Base-by-base conservation (phyloP, 1,284 basidiomycete genomes). In the Farysia itapuensis region DNA sequence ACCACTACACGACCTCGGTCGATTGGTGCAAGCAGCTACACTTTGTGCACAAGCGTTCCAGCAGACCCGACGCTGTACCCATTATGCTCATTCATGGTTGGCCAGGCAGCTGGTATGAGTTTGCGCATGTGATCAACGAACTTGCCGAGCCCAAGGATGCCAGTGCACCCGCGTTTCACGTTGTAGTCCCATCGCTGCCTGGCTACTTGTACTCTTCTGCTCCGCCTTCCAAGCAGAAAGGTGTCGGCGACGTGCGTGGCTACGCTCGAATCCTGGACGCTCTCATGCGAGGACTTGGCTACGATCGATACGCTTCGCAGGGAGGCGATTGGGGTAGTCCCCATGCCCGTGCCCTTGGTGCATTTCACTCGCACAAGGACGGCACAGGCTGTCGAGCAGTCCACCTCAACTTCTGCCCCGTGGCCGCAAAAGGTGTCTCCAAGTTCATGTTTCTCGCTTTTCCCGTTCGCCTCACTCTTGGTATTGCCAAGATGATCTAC, bases 61-160 rank as follows among this genome's bases (percentile, higher is more conserved):
- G 38, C 2, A 43, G 57, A 5, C 18, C 50, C 5, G 56, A 67
- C 43, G 70, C 70, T 3, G 64, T 72, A 26, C 70, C 70, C 12
- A 36, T 72, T 49, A 66, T 72, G 44, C 66, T 70, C 39, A 54
- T 64, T 32, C 70, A 72, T 18, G 70, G 70, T n/a, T 72, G 67
- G 67, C 70, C 70, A 4, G 60, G 60, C 29, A 58, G 54, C 43
- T 44, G 67, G 67, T 47, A 52, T 39, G 60, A 64, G 32, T 64
- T 64, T 15, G 50, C 49, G 4, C 46, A 64, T 18, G 50, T 64
- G 13, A 64, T 64, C 20, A 43, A 64, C 30, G 38, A 53, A 4
- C 47, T 64, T 1, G 60, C 46, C 35, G 52, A 59, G 24, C 60
- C 60, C 6, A 21, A 39, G 4, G 50, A 64, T 25, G 38, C 48